Conservation (phyloP, 345 rosid species). For the Limnanthes douglasii region DNA sequence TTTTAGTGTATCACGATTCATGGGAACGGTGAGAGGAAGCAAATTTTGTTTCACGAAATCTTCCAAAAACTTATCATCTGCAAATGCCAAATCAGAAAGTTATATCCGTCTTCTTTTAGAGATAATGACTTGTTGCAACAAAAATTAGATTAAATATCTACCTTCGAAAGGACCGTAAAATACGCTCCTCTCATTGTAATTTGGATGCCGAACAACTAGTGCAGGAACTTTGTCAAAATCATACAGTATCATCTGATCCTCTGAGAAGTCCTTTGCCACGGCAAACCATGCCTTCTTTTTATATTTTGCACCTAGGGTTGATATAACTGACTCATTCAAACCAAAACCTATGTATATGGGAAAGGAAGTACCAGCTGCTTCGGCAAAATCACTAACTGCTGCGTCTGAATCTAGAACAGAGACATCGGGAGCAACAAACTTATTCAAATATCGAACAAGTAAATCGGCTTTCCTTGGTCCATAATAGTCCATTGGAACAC, state of each 20-base stretch:
- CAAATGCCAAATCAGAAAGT: constrained; percentile 10
- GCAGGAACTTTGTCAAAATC: constrained; percentile 85
- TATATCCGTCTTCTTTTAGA: constrained; percentile 4
- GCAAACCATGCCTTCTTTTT: constrained; percentile 97
- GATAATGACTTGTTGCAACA: too few species aligned
- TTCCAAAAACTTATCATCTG: constrained; percentile 57
- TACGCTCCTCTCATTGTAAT: constrained; percentile 37
- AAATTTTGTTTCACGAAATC: constrained; percentile 77
- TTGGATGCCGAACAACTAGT: constrained; percentile 49
- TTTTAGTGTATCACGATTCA: constrained; percentile 62
- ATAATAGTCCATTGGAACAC: constrained; percentile 63
- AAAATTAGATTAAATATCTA: constrained; percentile 20
- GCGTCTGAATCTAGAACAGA: constrained; percentile 53
- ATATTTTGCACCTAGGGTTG: constrained; percentile 41
- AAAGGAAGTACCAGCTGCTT: constrained; percentile 55
- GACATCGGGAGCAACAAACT: constrained; percentile 88
- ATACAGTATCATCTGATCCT: constrained; percentile 45
- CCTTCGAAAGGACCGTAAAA: constrained; percentile 98
- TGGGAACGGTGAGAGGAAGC: constrained; percentile 65
- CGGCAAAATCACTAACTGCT: constrained; percentile 43
- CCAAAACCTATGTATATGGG: constrained; percentile 78
- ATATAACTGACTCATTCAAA: constrained; percentile 35
- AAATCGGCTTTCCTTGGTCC: constrained; percentile 86
- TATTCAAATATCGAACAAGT: constrained; percentile 71
- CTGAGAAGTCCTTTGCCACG: constrained; percentile 66